Percentiles rank a stretch among this genome's conserved stretches.
These are phyloP conservation scores for Trichoderma erinaceum DNA, from an alignment of 495 filamentous ascomycete species.

Conservation along the genomic window DNA sequence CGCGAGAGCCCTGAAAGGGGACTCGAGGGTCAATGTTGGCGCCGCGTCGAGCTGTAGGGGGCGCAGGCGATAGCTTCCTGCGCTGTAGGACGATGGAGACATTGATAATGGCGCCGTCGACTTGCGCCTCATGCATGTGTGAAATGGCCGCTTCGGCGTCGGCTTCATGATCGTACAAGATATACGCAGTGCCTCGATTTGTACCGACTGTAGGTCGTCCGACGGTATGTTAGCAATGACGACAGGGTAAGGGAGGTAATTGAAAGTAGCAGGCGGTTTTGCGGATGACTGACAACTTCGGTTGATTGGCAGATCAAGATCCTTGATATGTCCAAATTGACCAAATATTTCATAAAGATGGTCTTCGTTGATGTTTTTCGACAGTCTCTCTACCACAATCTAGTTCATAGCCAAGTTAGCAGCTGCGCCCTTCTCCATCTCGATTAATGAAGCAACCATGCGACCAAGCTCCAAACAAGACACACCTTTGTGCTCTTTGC, in stretches of 20 bases:
- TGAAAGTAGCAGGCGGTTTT: background rate
- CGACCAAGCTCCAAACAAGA: constrained; percentile 2
- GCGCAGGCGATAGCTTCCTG: constrained; percentile 52
- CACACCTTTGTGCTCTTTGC: constrained; percentile 31
- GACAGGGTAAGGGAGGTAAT: constrained; percentile 14
- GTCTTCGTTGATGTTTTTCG: constrained; percentile 85
- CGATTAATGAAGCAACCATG: background rate
- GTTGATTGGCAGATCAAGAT: constrained; percentile 85
- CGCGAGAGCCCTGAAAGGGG: constrained; percentile 19
- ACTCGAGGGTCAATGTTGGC: constrained; percentile 43
- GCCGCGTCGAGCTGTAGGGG: constrained; percentile 44
- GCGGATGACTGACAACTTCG: constrained; percentile 57
- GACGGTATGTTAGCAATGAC: background rate
- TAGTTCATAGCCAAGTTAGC: constrained; percentile 28
- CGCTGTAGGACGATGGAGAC: constrained; percentile 93
- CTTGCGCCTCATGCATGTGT: constrained; percentile 95
- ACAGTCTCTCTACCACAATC: constrained; percentile 95
- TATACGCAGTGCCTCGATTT: constrained; percentile 92
- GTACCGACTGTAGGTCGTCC: constrained; percentile 57
- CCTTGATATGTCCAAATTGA: constrained; percentile 75
- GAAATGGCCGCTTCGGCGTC: constrained; percentile 86
- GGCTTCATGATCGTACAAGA: constrained; percentile 68
- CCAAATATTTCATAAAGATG: constrained; percentile 92
- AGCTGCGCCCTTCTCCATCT: constrained; percentile 17
- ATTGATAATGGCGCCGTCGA: constrained; percentile 81